These are phyloP conservation scores for Sugiyamaella castrensis DNA, from an alignment of 1,139 yeast genomes.

Conservation along the genomic window DNA sequence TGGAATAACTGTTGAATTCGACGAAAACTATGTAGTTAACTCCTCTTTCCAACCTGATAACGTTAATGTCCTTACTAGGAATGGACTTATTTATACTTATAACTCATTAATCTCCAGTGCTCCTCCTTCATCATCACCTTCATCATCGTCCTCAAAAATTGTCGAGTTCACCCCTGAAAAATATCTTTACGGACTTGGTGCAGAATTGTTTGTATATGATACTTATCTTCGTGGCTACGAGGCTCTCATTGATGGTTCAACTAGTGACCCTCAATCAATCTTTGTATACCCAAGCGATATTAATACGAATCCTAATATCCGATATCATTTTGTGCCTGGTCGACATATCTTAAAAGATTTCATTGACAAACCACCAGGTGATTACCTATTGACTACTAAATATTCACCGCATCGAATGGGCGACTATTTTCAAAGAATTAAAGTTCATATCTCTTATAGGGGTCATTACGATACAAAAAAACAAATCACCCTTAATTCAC, in stretches of 20 bases:
- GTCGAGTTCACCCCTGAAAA: slow-evolving; percentile 63
- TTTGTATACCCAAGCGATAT: slow-evolving; percentile 45
- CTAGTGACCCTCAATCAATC: slow-evolving; percentile 50
- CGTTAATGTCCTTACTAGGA: slow-evolving; percentile 49
- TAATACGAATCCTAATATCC: slow-evolving; percentile 37
- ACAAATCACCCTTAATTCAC: slow-evolving; percentile 45
- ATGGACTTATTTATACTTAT: slow-evolving; percentile 65
- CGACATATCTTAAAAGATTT: slow-evolving; percentile 39
- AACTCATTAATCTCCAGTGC: slow-evolving; percentile 33
- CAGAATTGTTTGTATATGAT: slow-evolving; percentile 66
- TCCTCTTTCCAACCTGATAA: slow-evolving; percentile 34
- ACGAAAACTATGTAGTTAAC: slow-evolving; percentile 25
- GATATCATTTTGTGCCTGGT: slow-evolving; percentile 69
- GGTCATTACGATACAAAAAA: slow-evolving; percentile 30
- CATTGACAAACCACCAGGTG: slow-evolving; percentile 5
- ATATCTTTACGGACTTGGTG: slow-evolving; percentile 67
- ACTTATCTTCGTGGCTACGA: slow-evolving; percentile 59
- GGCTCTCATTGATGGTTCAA: slow-evolving; percentile 54
- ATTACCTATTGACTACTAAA: slow-evolving; percentile 28
- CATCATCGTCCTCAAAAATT: slow-evolving; percentile 28
- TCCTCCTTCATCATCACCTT: slow-evolving; percentile 43
- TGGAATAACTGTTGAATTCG: slow-evolving; percentile 26
- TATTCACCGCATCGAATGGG: slow-evolving; percentile 46
- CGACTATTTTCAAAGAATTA: slow-evolving; percentile 32
- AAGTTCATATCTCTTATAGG: slow-evolving; percentile 22